Conservation (phyloP, 192 early-diverging fungal genomes). For the Coemansia erecta region DNA sequence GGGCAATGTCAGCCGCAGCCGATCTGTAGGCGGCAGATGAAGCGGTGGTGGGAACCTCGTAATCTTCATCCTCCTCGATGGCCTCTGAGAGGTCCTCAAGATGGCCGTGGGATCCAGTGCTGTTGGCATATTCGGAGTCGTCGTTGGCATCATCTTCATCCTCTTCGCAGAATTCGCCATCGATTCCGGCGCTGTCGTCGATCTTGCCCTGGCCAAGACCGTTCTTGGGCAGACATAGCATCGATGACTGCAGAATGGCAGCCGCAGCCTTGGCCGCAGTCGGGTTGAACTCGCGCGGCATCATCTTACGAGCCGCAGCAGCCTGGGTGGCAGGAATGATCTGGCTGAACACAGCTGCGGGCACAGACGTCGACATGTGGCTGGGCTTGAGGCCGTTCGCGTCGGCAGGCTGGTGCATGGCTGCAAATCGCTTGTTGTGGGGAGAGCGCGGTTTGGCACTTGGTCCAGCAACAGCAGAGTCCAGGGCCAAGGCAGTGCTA, state of each 20-base stretch:
- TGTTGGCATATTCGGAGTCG: background rate
- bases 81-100: slow-evolving; percentile 45
- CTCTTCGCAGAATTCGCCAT: too few relatives aligned
- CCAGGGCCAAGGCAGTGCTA: slow-evolving; percentile 23
- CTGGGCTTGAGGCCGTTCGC: slow-evolving; percentile 12
- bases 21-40: slow-evolving; percentile 22
- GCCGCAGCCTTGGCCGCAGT: slow-evolving; percentile 49
- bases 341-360: slow-evolving; percentile 53
- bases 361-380: slow-evolving; percentile 51
- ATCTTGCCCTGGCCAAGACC: slow-evolving; percentile 51
- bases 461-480: slow-evolving; percentile 13
- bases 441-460: slow-evolving; percentile 23
- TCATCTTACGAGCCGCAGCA: slow-evolving; percentile 53
- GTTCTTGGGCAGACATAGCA: slow-evolving; percentile 50
- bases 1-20: slow-evolving; percentile 18
- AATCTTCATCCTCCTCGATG: slow-evolving; percentile 19
- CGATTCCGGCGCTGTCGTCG: slow-evolving; percentile 17
- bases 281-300: slow-evolving; percentile 53
- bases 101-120: slow-evolving; percentile 12
- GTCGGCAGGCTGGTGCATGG: background rate
- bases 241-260: slow-evolving; percentile 50
- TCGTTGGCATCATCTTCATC: slow-evolving; percentile 6
- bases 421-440: slow-evolving; percentile 21
- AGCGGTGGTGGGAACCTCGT: background rate
- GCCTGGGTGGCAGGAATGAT: slow-evolving; percentile 54